Evolutionary conservation across 1,139 yeast genomes (phyloP).

Genomic region (Diutina mesorugosa): DNA sequence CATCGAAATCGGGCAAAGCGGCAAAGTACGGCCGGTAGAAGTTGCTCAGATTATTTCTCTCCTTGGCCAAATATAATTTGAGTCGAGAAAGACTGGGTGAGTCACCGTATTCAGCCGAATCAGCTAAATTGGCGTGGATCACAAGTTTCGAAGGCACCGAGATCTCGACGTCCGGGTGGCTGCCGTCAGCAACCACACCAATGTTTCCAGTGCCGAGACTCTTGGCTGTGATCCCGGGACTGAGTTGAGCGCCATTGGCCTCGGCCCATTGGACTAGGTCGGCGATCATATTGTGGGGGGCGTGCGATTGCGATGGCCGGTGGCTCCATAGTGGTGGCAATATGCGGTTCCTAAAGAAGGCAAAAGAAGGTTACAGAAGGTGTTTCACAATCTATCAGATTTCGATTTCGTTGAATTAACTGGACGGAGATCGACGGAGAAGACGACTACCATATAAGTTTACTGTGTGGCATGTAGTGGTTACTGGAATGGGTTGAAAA

Average conservation of each 20-base stretch:
- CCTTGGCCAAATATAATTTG: conserved; percentile 34
- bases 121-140: conserved; percentile 25
- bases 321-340: too few relatives aligned
- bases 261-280: conserved; percentile 36
- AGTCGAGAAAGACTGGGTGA: conserved; percentile 28
- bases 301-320: background rate
- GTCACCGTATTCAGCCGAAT: conserved; percentile 12
- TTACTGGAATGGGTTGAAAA: too few relatives aligned
- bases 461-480: too few relatives aligned
- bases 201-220: conserved; percentile 17
- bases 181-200: conserved; percentile 20
- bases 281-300: background rate
- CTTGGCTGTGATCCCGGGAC: conserved; percentile 12
- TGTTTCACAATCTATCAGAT: too few relatives aligned
- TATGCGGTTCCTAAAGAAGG: too few relatives aligned
- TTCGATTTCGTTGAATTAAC: too few relatives aligned
- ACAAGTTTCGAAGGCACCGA: background rate
- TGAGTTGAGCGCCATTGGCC: conserved; percentile 31
- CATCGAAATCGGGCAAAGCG: conserved; percentile 39
- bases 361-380: too few relatives aligned
- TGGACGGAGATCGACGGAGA: too few relatives aligned
- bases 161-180: conserved; percentile 1
- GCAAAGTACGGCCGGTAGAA: conserved; percentile 38
- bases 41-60: conserved; percentile 12
- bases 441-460: too few relatives aligned